Base-by-base conservation (phyloP, 1,284 basidiomycete genomes). In the Lentinula novae-zelandiae region DNA sequence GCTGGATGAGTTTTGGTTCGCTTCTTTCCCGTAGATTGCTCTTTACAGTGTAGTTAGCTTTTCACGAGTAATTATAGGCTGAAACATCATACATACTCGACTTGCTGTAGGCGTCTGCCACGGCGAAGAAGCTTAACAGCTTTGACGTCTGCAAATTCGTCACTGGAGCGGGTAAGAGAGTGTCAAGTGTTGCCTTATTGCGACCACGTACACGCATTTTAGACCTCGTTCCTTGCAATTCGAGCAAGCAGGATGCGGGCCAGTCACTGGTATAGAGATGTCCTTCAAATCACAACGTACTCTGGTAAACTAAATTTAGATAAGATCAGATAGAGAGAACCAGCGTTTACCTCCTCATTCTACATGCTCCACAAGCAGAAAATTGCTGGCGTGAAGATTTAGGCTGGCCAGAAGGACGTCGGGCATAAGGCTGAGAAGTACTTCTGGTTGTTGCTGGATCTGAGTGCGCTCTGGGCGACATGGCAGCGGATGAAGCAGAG, bases 331-430 rank as follows among this genome's bases (percentile, higher is more conserved):
- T 5, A 51, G 39, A 15, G 13, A 42, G 9, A 31, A 33, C 10
- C 1, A 44, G 17, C 38, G 52, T 8, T 12, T 17, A 61, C 60
- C 60, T 56, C 36, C 58, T 27, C 62, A 63, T 60, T 34, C 58
- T 86, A 74, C 93, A 96, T 40, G 93, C 92, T 56, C 92, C 93
- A 70, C 93, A 95, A 2, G 93, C 93, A 39, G 89, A 87, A 75
- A 92, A 93, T 68, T 93, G 92, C 67, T 90, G 89, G 54, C 91
- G 78, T 2, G 85, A 82, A 10, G 89, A 87, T 71, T 90, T 91
- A 59, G 89, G 85, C 62, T 88, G 84, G 34, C 76, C 78, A 5
- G 79, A 69, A 8, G 80, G 70, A n/a, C 83, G 79, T 52, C 84
- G 81, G 20, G 78, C 68, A 66, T 84, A 84, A 4, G 80, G 83